Conservation (phyloP, 1,139 yeast species). For the Zhuliangozyma parablackwelliae region DNA sequence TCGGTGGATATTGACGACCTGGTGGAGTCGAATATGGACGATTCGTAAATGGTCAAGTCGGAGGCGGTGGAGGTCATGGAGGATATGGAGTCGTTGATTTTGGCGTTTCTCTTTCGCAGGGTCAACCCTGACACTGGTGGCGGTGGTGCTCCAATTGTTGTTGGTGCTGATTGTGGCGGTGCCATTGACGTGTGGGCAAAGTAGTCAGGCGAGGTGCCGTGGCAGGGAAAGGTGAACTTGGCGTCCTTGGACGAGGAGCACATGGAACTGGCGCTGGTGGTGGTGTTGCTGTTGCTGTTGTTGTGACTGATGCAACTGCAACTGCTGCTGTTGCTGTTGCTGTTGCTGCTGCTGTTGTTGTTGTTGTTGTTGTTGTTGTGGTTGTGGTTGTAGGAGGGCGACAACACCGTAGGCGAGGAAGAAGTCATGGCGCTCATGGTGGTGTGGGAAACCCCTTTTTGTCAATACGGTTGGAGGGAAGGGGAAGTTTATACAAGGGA, state of each 20-base stretch:
- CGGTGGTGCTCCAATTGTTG: not conserved
- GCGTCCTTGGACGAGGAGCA: not conserved
- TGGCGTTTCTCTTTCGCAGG: not conserved
- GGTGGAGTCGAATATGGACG: not conserved
- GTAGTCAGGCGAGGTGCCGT: not conserved
- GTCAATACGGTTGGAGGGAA: too few relatives aligned
- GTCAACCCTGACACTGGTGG: not conserved
- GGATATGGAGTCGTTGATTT: conserved; percentile 15
- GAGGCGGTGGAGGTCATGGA: conserved; percentile 17
- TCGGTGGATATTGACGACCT: conserved; percentile 15
- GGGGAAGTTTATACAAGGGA: too few relatives aligned
- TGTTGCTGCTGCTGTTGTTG: too few relatives aligned
- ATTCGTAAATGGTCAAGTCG: conserved; percentile 14
- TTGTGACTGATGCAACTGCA: too few relatives aligned
- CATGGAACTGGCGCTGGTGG: not conserved
- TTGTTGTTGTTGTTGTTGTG: too few relatives aligned
- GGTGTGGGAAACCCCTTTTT: too few relatives aligned
- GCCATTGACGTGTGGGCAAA: conserved; percentile 1
- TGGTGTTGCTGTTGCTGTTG: too few relatives aligned
- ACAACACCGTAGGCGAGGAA: too few relatives aligned
- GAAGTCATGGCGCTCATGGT: too few relatives aligned
- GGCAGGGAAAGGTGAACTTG: not conserved
- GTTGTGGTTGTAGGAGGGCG: too few relatives aligned
- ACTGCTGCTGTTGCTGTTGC: too few relatives aligned
- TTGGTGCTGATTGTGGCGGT: not conserved